Evolutionary conservation across 495 filamentous ascomycete genomes (phyloP).

Genomic region (Oidiodendron maius): DNA sequence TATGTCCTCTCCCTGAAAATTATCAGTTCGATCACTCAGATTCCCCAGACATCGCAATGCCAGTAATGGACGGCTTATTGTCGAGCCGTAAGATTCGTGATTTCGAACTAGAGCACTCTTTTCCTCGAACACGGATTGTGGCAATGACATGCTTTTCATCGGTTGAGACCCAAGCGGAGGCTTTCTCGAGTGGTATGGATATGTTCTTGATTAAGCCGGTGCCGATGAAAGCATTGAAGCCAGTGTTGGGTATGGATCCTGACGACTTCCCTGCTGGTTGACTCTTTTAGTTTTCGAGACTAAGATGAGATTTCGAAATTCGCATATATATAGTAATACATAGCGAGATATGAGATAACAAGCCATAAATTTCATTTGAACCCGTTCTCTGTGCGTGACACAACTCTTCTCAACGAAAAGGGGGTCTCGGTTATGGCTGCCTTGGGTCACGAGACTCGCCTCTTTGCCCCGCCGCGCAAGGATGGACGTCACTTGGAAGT

Average conservation of each 20-base stretch:
- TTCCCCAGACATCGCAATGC: conserved; percentile 53
- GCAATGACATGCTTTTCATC: conserved; percentile 63
- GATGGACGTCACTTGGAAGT: conserved; percentile 11
- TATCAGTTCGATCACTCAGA: neutral
- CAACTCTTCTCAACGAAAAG: no score
- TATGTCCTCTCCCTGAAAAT: conserved; percentile 12
- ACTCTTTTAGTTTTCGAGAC: no score
- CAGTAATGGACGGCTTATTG: conserved; percentile 53
- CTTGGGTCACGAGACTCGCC: conserved; percentile 15
- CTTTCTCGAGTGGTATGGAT: conserved; percentile 55
- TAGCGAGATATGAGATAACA: neutral
- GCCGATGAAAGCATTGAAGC: conserved; percentile 22
- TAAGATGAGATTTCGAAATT: no score
- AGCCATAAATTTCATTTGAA: no score
- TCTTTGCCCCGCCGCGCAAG: conserved; percentile 10
- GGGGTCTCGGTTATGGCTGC: conserved; percentile 5
- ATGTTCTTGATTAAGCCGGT: conserved; percentile 66
- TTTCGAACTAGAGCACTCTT: conserved; percentile 30
- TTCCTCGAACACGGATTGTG: conserved; percentile 47
- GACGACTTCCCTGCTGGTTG: neutral
- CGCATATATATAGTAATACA: no score
- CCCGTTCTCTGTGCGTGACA: no score
- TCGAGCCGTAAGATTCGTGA: conserved; percentile 48
- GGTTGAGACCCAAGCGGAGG: conserved; percentile 51
- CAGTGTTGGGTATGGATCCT: conserved; percentile 12